Percentiles rank a stretch among this genome's conserved stretches.
These are phyloP conservation scores for Claviceps humidiphila DNA, from an alignment of 2,329 filamentous ascomycete genomes.

Conservation along the genomic window DNA sequence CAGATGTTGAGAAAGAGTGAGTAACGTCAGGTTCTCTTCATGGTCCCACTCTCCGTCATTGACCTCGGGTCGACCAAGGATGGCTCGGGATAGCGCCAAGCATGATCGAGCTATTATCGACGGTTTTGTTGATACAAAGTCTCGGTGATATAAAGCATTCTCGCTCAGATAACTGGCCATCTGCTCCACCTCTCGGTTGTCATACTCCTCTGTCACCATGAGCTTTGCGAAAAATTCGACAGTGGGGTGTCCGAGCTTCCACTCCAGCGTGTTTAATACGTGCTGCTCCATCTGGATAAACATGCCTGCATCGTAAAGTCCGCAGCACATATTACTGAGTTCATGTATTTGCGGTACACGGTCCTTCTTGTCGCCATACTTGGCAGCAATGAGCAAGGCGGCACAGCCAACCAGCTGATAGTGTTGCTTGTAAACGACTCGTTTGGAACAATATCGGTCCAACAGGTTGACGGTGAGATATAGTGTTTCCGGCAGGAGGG, in stretches of 20 bases:
- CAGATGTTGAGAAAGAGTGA: constrained; percentile 45
- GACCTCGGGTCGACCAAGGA: constrained; percentile 67
- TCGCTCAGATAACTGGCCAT: constrained; percentile 92
- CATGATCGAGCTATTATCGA: constrained; percentile 84
- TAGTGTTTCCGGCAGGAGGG: constrained; percentile 83
- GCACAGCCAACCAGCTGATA: constrained; percentile 97
- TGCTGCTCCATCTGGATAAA: constrained; percentile 99
- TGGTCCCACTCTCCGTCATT: constrained; percentile 66
- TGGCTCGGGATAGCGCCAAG: constrained; percentile 72
- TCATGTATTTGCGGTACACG: constrained; percentile 95
- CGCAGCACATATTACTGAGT: constrained; percentile 98
- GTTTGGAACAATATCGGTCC: constrained; percentile 93
- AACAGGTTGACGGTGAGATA: constrained; percentile 95
- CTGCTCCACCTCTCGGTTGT: constrained; percentile 80
- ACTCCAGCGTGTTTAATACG: constrained; percentile 91
- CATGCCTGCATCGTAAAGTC: constrained; percentile 97
- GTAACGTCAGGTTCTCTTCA: constrained; percentile 53
- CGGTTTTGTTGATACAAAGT: constrained; percentile 86
- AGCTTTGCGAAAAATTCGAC: constrained; percentile 89
- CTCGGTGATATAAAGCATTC: constrained; percentile 89
- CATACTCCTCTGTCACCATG: constrained; percentile 64
- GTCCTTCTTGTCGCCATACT: constrained; percentile 98
- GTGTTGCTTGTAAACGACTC: constrained; percentile 97
- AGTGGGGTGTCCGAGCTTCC: constrained; percentile 90
- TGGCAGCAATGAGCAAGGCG: constrained; percentile 88